Evolutionary conservation across 805 yeast genomes (phyloP).

Genomic region (Teunomyces cretensis): DNA sequence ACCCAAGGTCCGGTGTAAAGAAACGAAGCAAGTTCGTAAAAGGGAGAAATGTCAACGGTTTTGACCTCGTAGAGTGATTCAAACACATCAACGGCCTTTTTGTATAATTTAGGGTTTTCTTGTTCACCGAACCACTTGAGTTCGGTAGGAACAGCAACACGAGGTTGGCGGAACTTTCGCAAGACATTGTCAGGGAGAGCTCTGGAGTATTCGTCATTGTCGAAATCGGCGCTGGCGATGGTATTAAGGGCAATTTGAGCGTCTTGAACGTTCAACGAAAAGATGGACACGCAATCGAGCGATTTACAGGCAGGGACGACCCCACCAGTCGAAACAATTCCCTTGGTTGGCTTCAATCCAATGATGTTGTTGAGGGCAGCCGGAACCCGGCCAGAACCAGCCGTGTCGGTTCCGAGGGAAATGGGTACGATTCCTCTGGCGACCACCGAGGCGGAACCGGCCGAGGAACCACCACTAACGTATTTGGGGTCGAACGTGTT

Average conservation of each 20-base stretch:
- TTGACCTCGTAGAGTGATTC: slow-evolving; percentile 58
- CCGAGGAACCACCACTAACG: slow-evolving; percentile 93
- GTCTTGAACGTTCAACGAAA: slow-evolving; percentile 73
- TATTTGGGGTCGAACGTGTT: slow-evolving; percentile 73
- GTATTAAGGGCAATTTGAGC: slow-evolving; percentile 76
- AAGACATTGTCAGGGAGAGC: slow-evolving; percentile 66
- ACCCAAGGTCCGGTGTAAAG: slow-evolving; percentile 99
- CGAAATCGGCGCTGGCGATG: slow-evolving; percentile 68
- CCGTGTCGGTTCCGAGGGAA: slow-evolving; percentile 94
- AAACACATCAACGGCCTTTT: slow-evolving; percentile 52
- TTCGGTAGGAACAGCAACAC: slow-evolving; percentile 72
- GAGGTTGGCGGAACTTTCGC: slow-evolving; percentile 55
- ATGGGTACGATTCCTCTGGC: slow-evolving; percentile 88
- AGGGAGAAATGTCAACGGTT: slow-evolving; percentile 68
- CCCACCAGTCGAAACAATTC: slow-evolving; percentile 81
- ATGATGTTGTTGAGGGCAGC: slow-evolving; percentile 90
- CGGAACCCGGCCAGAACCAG: slow-evolving; percentile 97
- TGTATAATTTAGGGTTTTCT: slow-evolving; percentile 71
- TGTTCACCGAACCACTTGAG: slow-evolving; percentile 80
- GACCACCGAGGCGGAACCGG: slow-evolving; percentile 93
- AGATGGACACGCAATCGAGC: slow-evolving; percentile 87
- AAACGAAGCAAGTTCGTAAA: slow-evolving; percentile 79
- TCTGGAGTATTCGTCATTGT: slow-evolving; percentile 78
- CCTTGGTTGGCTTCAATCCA: slow-evolving; percentile 91
- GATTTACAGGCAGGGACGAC: slow-evolving; percentile 98